Evolutionary conservation across 1,284 basidiomycete species (phyloP), one percentile per base, ranked within the genome.

Genomic region (Cutaneotrichosporon sp.): DNA sequence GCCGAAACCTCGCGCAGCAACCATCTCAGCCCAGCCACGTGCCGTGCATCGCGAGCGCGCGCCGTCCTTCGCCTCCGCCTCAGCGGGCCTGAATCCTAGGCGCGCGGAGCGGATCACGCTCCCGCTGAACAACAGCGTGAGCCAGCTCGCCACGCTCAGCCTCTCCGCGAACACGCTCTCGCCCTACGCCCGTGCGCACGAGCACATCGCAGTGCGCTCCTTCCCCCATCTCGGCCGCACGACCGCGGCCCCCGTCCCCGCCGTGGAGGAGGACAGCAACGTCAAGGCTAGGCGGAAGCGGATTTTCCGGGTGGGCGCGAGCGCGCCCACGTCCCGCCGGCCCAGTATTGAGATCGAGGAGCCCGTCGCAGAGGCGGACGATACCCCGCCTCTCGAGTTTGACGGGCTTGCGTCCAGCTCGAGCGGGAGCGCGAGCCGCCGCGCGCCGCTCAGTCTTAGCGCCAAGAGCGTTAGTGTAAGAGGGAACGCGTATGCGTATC

Each of bases 201-300:
- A 87, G 57, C 90, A 94, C 74, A 92, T 92, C 68, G 89, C 90
- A 5, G 89, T 93, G 3, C 81, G 90, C 22, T 88, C 86, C 56
- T 86, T 86, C 33, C 90, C 87, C 2, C 86, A 75, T 80, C 44
- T 71, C 16, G 69, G 72, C 4, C 48, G 46, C 43, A 66, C 66
- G 65, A 39, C 60, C 17, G 57, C 16, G 41, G 39, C 22, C 45
- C 29, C 14, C 25, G 17, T 19, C 54, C 47, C 7, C 34, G 46
- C 50, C 22, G 54, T 82, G 4, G 42, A 44, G 25, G 5, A 32
- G 12, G 42, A 44, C 10, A 29, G 17, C 17, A 41, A 34, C 34
- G 78, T 84, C 46, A 90, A 87, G 66, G 90, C 88, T 8, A 81
- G 77, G 63, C 78, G 90, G 49, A 90, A 88, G 68, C 80, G 90